Evolutionary conservation across 305 asterid species (phyloP), one percentile per base, ranked within the genome.

Genomic region (Fraxinus dipetala): DNA sequence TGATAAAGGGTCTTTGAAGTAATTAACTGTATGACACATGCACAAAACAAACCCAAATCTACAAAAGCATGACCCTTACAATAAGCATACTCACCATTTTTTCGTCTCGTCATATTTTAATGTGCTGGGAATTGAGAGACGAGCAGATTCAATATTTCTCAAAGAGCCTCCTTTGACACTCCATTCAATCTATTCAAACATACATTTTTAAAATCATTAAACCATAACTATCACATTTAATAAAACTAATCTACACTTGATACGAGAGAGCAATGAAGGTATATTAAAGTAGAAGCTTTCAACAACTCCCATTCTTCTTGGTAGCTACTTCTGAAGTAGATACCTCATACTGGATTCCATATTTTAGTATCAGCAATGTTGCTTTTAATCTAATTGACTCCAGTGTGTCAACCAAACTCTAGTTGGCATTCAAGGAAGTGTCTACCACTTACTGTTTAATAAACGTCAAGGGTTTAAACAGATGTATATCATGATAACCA

Each of bases 71-170:
- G 36, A 31, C 51, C 43, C 45, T 16, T 28, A 45, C 61, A 76
- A 79, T 54, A 70, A 83, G 82, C 78, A 51, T 45, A 77, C 94
- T 81, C 83, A 96, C 99, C 98, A 94, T 87, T 90, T 92, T 87
- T 84, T 96, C 70, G 95, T 87, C 76, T 92, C 96, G 77, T 96
- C 98, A 83, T 89, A 94, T 78, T 81, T 83, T 82, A 96, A 81
- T 78, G 98, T 96, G 90, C 95, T 89, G 63, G 99, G 99, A 75
- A 96, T 91, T 43, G 99, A 96, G 77, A 94, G 83, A 77, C 98
- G 89, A 30, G 98, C 99, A 81, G 99, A 96, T 82, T 96, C 98
- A 40, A 89, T 54, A 86, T 96, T 96, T 85, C 98, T 93, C 89
- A 94, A 84, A 75, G 97, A 84, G 73, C 99, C 98, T 69, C 95